Evolutionary conservation across 164 flowering plant species (phyloP).

Genomic region (Magnolia changhungtana): DNA sequence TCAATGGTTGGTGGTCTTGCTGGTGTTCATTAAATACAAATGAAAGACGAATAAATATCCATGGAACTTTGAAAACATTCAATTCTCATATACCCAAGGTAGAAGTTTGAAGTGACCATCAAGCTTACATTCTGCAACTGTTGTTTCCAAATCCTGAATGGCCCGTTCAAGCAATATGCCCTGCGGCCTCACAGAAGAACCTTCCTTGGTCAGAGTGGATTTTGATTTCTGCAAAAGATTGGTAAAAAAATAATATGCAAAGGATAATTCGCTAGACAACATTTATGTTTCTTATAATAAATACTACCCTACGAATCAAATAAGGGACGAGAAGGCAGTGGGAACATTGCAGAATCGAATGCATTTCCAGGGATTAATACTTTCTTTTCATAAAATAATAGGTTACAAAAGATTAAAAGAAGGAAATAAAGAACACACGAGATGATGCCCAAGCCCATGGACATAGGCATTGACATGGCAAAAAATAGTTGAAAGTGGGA

Average conservation of each 20-base stretch:
- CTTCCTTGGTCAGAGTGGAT: constrained; percentile 51
- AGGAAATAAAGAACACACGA: not conserved
- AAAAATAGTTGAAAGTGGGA: not conserved
- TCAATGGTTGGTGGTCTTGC: constrained; percentile 74
- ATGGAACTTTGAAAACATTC: not conserved
- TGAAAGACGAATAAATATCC: not conserved
- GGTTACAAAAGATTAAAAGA: not conserved
- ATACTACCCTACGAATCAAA: no score
- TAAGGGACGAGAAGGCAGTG: not conserved
- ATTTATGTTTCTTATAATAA: no score
- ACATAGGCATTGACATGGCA: not conserved
- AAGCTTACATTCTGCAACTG: constrained; percentile 77
- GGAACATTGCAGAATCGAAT: not conserved
- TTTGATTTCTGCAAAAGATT: constrained; percentile 47
- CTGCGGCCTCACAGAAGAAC: constrained; percentile 56
- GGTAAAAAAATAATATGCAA: constrained; percentile 4
- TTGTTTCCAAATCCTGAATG: constrained; percentile 76
- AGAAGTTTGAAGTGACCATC: not conserved
- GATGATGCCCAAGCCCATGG: not conserved
- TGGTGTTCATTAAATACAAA: constrained; percentile 22
- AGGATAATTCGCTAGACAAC: not conserved
- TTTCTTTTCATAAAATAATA: not conserved
- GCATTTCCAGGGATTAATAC: not conserved
- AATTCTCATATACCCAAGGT: not conserved
- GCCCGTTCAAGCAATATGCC: constrained; percentile 73